Evolutionary conservation across 202 grass and related monocot species (phyloP).

Genomic region (Schoenoplectus triqueter): DNA sequence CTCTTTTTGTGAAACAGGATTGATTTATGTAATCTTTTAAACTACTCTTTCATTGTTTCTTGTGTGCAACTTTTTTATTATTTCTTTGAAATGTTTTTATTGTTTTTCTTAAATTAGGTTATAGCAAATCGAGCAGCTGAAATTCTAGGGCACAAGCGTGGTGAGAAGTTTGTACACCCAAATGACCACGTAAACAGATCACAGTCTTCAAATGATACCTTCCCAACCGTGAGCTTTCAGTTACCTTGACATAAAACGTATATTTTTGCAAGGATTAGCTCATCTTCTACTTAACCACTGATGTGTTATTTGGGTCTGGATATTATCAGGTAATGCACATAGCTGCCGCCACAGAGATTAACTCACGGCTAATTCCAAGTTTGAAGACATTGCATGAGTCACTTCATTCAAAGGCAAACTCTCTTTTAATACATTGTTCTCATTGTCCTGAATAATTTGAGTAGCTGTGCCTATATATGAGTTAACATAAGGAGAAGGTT

Average conservation of each 20-base stretch:
- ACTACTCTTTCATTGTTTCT: background rate
- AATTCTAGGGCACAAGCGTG: slow-evolving; percentile 93
- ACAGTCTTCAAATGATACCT: slow-evolving; percentile 98
- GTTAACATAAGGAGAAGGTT: background rate
- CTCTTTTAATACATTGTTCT: slow-evolving; percentile 13
- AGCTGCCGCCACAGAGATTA: slow-evolving; percentile 84
- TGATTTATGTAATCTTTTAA: background rate
- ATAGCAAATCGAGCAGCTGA: slow-evolving; percentile 97
- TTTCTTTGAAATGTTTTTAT: background rate
- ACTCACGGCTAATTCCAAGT: slow-evolving; percentile 83
- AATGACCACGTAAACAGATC: slow-evolving; percentile 99
- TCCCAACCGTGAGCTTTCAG: slow-evolving; percentile 82
- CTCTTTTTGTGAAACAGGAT: background rate
- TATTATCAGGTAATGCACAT: slow-evolving; percentile 96
- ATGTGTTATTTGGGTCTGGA: slow-evolving; percentile 43
- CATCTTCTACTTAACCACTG: background rate
- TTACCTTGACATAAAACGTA: background rate
- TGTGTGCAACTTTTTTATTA: background rate
- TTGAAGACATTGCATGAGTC: slow-evolving; percentile 79
- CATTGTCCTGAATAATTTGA: background rate
- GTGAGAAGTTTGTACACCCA: slow-evolving; percentile 90
- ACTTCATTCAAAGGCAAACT: slow-evolving; percentile 75
- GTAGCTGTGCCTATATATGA: slow-evolving; percentile 18
- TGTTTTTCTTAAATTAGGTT: slow-evolving; percentile 51
- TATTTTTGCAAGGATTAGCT: background rate